Evolutionary conservation across 192 early-diverging fungal species (phyloP), one percentile per base, ranked within the genome.

Genomic region (Backusella psychrophila): DNA sequence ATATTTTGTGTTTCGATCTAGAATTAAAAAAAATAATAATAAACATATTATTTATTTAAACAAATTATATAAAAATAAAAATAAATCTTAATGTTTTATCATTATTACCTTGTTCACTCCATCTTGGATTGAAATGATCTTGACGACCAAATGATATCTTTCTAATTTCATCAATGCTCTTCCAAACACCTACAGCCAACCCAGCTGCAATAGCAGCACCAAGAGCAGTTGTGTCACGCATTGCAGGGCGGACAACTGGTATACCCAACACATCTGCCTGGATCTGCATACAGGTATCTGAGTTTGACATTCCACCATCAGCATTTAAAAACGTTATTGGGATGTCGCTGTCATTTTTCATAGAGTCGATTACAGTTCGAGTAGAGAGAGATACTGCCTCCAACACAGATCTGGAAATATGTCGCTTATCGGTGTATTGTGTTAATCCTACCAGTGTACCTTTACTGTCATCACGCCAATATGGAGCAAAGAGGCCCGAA

Each of bases 381-480:
- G 93, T 92, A 77, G 95, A 94, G 88, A 94, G 95, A 84, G 94
- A 95, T 11, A 94, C 90, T 6, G 95, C 91, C 78, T 98, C 96
- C 1, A 98, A 87, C 29, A 93, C 94, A 6, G 96, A 96, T 26
- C 96, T 86, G 21, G 90, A 88, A 75, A 98, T 88, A 82, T 98
- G 96, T 31, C 87, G 85, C 79, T 93, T 93, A 68, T 89, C 95
- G 15, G 95, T 93, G 76, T 90, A 96, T 80, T 95, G 93, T 0
- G 96, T 97, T 72, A 98, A 84, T 7, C 96, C 96, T 59, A 94
- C 87, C 65, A 98, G 92, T 73, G 89, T 89, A 21, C 93, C 95
- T 49, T 94, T 90, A n/a, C 94, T 96, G 83, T 97, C 96, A 66
- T 94, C 91, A 21, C 94, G 85, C 96, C 96, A 98, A 83, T 98